phyloP scores from a whole-genome alignment of 75 land plant genomes.

The Gnetum montanum region DNA sequence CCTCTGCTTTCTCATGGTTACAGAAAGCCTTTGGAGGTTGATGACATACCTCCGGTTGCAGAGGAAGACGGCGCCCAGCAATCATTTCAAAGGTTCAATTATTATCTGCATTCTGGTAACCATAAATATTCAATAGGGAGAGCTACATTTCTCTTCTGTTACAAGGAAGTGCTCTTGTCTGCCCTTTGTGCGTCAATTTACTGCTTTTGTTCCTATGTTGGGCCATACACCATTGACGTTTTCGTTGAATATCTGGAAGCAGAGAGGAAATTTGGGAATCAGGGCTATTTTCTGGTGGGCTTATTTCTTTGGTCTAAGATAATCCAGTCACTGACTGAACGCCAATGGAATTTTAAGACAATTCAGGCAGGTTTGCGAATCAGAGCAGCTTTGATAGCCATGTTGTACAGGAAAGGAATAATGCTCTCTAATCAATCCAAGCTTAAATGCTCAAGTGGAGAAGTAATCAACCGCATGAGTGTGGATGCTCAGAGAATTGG shows the following conservation, averaged over 20 bases:
- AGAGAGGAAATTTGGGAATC: conserved; percentile 10
- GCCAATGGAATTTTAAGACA: conserved; percentile 35
- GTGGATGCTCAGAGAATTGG: conserved; percentile 55
- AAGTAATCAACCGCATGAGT: conserved; percentile 52
- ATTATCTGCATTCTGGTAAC: conserved; percentile 19
- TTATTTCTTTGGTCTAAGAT: conserved; percentile 37
- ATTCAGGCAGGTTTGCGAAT: conserved; percentile 26
- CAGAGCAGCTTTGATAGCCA: conserved; percentile 33
- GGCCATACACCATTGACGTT: conserved; percentile 55
- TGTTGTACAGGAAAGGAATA: conserved; percentile 54
- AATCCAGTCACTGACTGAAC: conserved; percentile 36
- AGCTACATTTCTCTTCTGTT: conserved; percentile 12
- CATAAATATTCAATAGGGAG: conserved; percentile 20
- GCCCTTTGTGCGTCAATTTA: conserved; percentile 22
- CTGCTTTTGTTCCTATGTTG: conserved; percentile 42
- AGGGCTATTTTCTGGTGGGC: conserved; percentile 35
- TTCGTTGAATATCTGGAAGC: conserved; percentile 48
- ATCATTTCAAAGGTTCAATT: conserved; percentile 21
- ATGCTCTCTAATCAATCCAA: conserved; percentile 44
- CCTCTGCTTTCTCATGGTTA: conserved; percentile 45
- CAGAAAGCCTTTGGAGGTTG: conserved; percentile 37
- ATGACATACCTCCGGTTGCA: conserved; percentile 61
- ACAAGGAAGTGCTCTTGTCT: conserved; percentile 25
- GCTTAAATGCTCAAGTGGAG: conserved; percentile 39
- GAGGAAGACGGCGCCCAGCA: conserved; percentile 21